A percentile compares a stretch with the other conserved stretches of the same genome.
Evolutionary conservation across 306 rosid genomes (phyloP).

Genomic region (Senna tora): DNA sequence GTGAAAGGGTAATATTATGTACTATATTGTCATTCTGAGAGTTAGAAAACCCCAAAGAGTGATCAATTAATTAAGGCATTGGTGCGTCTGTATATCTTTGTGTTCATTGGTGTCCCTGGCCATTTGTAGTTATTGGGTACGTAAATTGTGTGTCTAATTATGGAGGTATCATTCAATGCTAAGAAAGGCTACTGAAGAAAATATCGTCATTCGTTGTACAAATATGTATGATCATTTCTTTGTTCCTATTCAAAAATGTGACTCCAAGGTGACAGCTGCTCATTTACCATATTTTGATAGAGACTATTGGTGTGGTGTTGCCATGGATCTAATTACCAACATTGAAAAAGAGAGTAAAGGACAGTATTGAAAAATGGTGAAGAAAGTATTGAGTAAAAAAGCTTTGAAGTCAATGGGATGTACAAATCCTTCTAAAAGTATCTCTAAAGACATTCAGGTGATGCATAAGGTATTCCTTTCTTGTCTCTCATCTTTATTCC

Average conservation of each 20-base stretch:
- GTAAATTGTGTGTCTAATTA: conserved; percentile 22
- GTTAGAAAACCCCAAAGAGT: conserved; percentile 62
- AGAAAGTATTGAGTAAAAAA: conserved; percentile 39
- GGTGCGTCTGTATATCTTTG: conserved; percentile 44
- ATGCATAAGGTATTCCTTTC: conserved; percentile 57
- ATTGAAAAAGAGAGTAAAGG: conserved; percentile 42
- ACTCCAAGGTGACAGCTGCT: conserved; percentile 60
- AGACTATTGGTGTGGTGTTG: conserved; percentile 57
- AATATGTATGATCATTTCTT: conserved; percentile 66
- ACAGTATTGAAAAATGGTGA: conserved; percentile 29
- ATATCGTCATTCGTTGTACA: conserved; percentile 52
- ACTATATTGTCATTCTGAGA: conserved; percentile 60
- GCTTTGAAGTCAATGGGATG: conserved; percentile 62
- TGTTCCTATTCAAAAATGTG: conserved; percentile 36
- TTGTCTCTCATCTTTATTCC: conserved; percentile 17
- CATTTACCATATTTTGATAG: conserved; percentile 78
- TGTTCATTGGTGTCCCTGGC: neutral
- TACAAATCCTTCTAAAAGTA: conserved; percentile 45
- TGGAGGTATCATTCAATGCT: conserved; percentile 64
- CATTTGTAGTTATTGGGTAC: conserved; percentile 10
- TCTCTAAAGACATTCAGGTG: conserved; percentile 56
- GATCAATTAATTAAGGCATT: conserved; percentile 59
- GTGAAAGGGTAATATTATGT: conserved; percentile 62
- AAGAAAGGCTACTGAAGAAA: conserved; percentile 57
- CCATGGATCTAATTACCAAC: conserved; percentile 44